Conservation (phyloP, 768 basidiomycete species). For the Boletus patriciae region DNA sequence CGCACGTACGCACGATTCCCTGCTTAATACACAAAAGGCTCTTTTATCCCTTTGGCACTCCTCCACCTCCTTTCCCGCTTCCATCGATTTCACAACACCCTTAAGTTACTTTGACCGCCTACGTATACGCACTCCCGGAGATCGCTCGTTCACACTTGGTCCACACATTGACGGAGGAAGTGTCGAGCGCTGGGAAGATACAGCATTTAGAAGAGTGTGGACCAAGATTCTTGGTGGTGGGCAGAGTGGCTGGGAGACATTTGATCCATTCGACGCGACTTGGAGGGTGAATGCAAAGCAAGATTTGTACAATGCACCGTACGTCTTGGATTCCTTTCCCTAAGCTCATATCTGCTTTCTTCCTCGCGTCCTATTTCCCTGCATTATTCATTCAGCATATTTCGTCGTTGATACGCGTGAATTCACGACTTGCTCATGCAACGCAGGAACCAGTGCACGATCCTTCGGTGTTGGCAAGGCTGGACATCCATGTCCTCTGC, state of each 20-base stretch:
- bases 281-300: constrained; percentile 51
- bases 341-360: not conserved
- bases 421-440: not conserved
- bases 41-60: constrained; percentile 61
- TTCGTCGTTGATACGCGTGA: not conserved
- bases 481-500: constrained; percentile 56
- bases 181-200: constrained; percentile 58
- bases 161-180: constrained; percentile 58
- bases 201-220: constrained; percentile 41
- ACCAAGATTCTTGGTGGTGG: constrained; percentile 45
- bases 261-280: constrained; percentile 51
- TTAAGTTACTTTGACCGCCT: constrained; percentile 79
- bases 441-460: constrained; percentile 50
- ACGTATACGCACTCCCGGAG: constrained; percentile 71
- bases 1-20: constrained; percentile 65
- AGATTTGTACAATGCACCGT: constrained; percentile 64
- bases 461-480: constrained; percentile 59
- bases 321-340: constrained; percentile 9
- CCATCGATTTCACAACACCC: constrained; percentile 52
- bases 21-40: constrained; percentile 56
- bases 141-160: constrained; percentile 62
- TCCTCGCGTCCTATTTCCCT: not conserved
- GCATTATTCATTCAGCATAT: constrained; percentile 2
- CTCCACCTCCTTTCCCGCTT: constrained; percentile 38
- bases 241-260: constrained; percentile 40